Percentiles rank a stretch among this genome's conserved stretches.
These are phyloP conservation scores for Saccharomycopsis hybrid DNA, from an alignment of 1,139 yeast species.

Conservation along the genomic window DNA sequence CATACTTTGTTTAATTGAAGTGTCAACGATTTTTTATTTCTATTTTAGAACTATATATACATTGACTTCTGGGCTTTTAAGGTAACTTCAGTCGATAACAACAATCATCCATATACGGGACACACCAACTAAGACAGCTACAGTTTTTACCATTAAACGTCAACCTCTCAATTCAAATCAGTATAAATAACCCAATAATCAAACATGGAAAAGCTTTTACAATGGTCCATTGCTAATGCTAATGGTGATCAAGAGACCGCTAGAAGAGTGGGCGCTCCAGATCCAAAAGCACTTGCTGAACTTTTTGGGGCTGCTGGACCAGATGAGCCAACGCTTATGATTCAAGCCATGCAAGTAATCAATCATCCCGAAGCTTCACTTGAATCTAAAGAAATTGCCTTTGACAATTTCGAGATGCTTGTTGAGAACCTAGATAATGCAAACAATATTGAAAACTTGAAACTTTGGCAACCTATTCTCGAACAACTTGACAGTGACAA, in stretches of 20 bases:
- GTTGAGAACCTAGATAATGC: conserved; percentile 94
- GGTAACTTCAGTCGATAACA: no score
- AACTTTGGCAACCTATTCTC: conserved; percentile 70
- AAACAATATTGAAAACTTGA: conserved; percentile 77
- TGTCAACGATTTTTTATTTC: no score
- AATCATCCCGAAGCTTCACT: conserved; percentile 51
- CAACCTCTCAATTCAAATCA: no score
- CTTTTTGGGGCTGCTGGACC: conserved; percentile 65
- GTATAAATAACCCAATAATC: no score
- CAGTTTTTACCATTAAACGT: no score
- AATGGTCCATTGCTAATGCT: conserved; percentile 85
- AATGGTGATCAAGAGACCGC: conserved; percentile 62
- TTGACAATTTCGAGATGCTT: conserved; percentile 90
- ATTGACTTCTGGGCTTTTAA: no score
- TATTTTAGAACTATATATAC: no score
- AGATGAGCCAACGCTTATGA: conserved; percentile 85
- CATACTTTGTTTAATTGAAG: no score
- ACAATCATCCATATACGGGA: no score
- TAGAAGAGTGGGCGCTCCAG: conserved; percentile 59
- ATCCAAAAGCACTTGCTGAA: conserved; percentile 69
- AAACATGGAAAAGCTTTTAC: conserved; percentile 76
- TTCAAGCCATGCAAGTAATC: conserved; percentile 59
- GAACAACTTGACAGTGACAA: conserved; percentile 41
- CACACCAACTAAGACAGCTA: no score
- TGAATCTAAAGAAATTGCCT: conserved; percentile 66